phyloP scores from a whole-genome alignment of 2,329 filamentous ascomycete species.

The Penicillium sp. region DNA sequence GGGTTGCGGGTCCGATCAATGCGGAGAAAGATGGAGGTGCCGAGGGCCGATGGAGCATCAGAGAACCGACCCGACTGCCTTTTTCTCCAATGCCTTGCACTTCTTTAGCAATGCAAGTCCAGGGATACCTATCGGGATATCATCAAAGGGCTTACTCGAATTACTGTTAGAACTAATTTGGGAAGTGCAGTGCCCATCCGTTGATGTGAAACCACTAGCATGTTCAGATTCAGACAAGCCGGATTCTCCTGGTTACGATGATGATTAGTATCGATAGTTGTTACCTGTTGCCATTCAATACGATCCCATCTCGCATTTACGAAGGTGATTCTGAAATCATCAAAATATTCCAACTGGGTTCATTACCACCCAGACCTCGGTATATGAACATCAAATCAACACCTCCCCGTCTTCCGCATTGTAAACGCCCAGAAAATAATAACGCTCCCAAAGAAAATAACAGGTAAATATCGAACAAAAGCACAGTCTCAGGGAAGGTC shows the following conservation, averaged over 20 bases:
- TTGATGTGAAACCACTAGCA: too few relatives aligned
- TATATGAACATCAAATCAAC: constrained; percentile 17
- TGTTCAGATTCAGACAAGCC: too few relatives aligned
- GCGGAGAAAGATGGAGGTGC: constrained; percentile 19
- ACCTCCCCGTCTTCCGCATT: constrained; percentile 8
- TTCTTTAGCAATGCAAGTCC: background rate
- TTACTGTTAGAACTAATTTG: background rate
- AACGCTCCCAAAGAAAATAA: constrained; percentile 16
- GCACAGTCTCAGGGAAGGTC: background rate
- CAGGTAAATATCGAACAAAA: constrained; percentile 19
- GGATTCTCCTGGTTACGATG: too few relatives aligned
- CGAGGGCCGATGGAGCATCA: constrained; percentile 23
- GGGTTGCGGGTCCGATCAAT: background rate
- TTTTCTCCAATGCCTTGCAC: background rate
- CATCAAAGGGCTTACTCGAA: background rate
- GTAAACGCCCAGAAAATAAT: constrained; percentile 15
- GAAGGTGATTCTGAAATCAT: background rate
- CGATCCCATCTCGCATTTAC: background rate
- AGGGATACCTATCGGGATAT: background rate
- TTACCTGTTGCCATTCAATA: too few relatives aligned
- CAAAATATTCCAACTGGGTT: background rate
- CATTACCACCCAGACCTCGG: constrained; percentile 8
- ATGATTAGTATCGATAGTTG: too few relatives aligned
- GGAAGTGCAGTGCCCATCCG: too few relatives aligned
- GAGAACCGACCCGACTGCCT: background rate